Percentiles rank a stretch among this genome's conserved stretches.
These are phyloP conservation scores for Sclerospora graminicola DNA, from an alignment of 352 stramenopile species.

Conservation along the genomic window DNA sequence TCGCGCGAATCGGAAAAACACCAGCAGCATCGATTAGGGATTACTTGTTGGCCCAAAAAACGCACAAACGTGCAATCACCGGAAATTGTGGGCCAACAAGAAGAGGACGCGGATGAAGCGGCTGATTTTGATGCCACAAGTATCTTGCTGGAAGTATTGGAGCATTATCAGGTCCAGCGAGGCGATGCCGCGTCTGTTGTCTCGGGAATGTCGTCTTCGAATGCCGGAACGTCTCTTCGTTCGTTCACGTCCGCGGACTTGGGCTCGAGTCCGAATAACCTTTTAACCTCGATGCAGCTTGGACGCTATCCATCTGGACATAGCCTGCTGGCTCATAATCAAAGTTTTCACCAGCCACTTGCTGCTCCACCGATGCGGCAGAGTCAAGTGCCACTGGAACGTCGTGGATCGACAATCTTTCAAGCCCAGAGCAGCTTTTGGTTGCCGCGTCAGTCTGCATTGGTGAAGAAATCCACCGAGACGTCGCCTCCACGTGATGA, in stretches of 20 bases:
- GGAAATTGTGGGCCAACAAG: constrained; percentile 7
- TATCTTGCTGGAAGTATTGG: constrained; percentile 51
- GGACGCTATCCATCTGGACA: constrained; percentile 18
- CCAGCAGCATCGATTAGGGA: constrained; percentile 46
- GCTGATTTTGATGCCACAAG: constrained; percentile 5
- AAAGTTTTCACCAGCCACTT: constrained; percentile 20
- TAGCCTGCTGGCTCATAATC: constrained; percentile 19
- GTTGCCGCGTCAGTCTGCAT: constrained; percentile 13
- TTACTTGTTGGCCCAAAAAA: constrained; percentile 28
- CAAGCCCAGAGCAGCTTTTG: constrained; percentile 22
- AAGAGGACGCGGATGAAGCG: neutral
- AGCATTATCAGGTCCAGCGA: constrained; percentile 39
- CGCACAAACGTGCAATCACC: constrained; percentile 11
- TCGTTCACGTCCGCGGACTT: constrained; percentile 42
- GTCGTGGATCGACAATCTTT: constrained; percentile 7
- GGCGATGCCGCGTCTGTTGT: constrained; percentile 11
- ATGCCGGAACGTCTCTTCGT: constrained; percentile 28
- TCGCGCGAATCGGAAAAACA: constrained; percentile 63
- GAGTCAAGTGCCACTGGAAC: constrained; percentile 6
- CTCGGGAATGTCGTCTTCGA: constrained; percentile 32
- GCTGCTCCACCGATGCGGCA: constrained; percentile 5
- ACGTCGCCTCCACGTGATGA: constrained; percentile 25
- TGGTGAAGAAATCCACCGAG: constrained; percentile 17
- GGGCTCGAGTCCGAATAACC: constrained; percentile 17
- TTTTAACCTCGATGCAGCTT: constrained; percentile 17